Base-by-base conservation (phyloP, 1,284 basidiomycete species). In the Cryptococcus depauperatus region DNA sequence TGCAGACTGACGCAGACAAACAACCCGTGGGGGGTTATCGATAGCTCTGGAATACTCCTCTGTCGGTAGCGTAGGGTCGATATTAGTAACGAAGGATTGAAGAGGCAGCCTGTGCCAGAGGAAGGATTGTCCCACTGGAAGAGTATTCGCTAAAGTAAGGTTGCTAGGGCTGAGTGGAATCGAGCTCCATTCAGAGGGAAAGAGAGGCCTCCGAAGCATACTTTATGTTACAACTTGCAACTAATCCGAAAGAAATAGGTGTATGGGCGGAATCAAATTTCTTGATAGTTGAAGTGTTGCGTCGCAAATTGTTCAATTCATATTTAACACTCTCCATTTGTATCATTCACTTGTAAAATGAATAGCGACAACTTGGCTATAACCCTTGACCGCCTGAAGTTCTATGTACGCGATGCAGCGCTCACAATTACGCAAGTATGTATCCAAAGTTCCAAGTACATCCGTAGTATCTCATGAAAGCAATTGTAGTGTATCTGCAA, bases 1-100 rank as follows among this genome's bases (percentile, higher is more conserved):
- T 0, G 74, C 56, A 4, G 80, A 76, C 69, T 92, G 89, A 42
- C 84, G 78, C 14, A 92, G 76, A 63, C 86, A 87, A 8, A 93
- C 75, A 9, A 92, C 81, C 28, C 89, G 82, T 0, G 63, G 61
- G 0, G 68, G 68, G 28, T 58, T 32, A 39, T 57, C 45, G 21
- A 70, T 50, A 0, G 67, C 66, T 23, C 68, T 56, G 0, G 68
- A 68, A 43, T 57, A 71, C 48, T 69, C 66, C 38, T 69, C n/a
- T n/a, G n/a, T n/a, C n/a, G n/a, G n/a, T n/a, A n/a, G n/a, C n/a
- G n/a, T n/a, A n/a, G n/a, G n/a, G n/a, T n/a, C 67, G 1, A 30
- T 28, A 1, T 50, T 48, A n/a, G 26, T 18, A 23, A n/a, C 26
- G 23, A 39, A 22, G n/a, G 45, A 32, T 21, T 37, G 26, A 3